A percentile compares a stretch with the other conserved stretches of the same genome.
Evolutionary conservation across 129 eudicot genomes (phyloP).

Genomic region (Apium graveolens): DNA sequence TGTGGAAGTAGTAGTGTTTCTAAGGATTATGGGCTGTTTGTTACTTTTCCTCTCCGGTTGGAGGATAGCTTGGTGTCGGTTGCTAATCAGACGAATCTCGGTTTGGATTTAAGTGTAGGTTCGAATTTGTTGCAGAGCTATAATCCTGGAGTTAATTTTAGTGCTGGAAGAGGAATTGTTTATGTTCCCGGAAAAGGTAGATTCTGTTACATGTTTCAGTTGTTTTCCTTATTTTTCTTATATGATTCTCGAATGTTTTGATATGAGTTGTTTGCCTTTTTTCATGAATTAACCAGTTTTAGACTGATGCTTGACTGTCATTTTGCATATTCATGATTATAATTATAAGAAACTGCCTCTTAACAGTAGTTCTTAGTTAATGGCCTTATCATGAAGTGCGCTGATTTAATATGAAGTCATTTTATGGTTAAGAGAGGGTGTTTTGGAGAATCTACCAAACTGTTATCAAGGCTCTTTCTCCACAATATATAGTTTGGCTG

Average conservation of each 20-base stretch:
- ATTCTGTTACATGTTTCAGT: background rate
- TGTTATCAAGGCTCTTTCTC: no score
- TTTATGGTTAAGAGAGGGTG: background rate
- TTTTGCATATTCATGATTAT: background rate
- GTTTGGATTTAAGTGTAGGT: constrained; percentile 3
- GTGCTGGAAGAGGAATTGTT: constrained; percentile 33
- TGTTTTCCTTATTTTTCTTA: background rate
- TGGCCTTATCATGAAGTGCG: background rate
- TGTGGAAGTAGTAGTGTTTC: constrained; percentile 31
- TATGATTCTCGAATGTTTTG: background rate
- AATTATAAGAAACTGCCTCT: background rate
- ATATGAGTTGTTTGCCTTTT: background rate
- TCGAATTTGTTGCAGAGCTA: constrained; percentile 28
- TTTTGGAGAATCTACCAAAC: background rate
- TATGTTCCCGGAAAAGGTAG: constrained; percentile 41
- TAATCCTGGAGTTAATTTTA: constrained; percentile 32
- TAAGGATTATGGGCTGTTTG: constrained; percentile 41
- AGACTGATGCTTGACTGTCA: background rate
- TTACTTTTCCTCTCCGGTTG: constrained; percentile 34
- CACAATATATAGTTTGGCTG: background rate
- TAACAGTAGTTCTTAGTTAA: background rate
- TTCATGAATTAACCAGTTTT: background rate
- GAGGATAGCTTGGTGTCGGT: constrained; percentile 28
- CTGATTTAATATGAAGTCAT: background rate
- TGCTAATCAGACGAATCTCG: constrained; percentile 20